Evolutionary conservation across 768 basidiomycete species (phyloP).

Genomic region (Suillus cothurnatus): DNA sequence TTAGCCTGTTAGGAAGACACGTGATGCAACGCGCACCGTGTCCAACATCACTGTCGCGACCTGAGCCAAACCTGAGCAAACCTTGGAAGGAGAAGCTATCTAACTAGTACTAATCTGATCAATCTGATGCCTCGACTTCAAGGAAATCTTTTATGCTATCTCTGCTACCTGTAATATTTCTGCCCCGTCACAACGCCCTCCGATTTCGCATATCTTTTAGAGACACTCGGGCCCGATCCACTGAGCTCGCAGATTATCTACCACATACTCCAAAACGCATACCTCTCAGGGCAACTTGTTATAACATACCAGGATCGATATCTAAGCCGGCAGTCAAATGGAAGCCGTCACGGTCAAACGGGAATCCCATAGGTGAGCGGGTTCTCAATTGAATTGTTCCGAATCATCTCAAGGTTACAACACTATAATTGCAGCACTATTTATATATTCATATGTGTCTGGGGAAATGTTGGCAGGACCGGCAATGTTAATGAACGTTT

Average conservation of each 20-base stretch:
- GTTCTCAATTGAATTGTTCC: too few species aligned
- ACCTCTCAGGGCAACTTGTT: not conserved
- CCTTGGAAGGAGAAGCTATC: too few species aligned
- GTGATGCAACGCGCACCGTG: not conserved
- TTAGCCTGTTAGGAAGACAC: not conserved
- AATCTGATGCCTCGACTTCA: too few species aligned
- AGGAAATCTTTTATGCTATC: not conserved
- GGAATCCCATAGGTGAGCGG: too few species aligned
- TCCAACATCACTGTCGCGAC: too few species aligned
- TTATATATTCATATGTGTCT: not conserved
- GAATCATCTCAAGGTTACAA: not conserved
- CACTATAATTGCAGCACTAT: not conserved
- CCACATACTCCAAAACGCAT: not conserved
- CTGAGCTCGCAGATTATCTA: not conserved
- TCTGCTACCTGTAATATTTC: too few species aligned
- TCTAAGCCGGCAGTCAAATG: not conserved
- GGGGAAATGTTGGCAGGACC: not conserved
- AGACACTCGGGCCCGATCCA: not conserved
- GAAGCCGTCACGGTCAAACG: not conserved
- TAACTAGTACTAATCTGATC: too few species aligned
- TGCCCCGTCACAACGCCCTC: not conserved
- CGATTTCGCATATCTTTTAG: too few species aligned
- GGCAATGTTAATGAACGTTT: not conserved
- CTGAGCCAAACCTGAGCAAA: too few species aligned
- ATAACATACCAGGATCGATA: not conserved